Conservation (phyloP, 192 early-diverging fungal species). For the Backusella morwellensis region DNA sequence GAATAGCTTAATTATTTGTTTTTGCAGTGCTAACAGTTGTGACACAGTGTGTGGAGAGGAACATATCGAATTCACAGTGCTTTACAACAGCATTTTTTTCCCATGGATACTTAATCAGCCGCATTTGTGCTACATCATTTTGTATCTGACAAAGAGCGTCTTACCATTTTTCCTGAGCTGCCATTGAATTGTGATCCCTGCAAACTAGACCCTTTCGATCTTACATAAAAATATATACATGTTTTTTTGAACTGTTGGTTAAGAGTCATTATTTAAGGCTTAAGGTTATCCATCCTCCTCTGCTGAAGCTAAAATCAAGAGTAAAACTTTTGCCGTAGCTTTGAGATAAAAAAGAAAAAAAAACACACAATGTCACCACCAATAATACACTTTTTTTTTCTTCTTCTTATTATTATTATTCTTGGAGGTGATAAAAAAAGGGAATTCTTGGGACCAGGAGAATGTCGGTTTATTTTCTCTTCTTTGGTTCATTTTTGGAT, state of each 20-base stretch:
- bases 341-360: not conserved
- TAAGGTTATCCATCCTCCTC: no score
- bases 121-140: not conserved
- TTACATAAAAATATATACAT: conserved; percentile 6
- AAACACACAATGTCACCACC: not conserved
- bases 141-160: not conserved
- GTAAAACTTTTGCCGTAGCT: not conserved
- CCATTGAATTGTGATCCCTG: not conserved
- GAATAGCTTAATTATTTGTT: not conserved
- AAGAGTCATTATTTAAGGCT: no score
- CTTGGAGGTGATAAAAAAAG: not conserved
- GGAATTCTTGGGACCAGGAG: not conserved
- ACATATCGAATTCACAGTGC: not conserved
- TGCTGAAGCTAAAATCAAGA: no score
- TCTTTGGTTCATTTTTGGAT: not conserved
- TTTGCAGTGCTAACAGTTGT: not conserved
- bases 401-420: not conserved
- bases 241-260: not conserved
- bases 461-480: not conserved
- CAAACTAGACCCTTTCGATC: not conserved
- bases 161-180: not conserved
- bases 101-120: not conserved
- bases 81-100: not conserved
- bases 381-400: not conserved
- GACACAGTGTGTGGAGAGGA: not conserved